Base-by-base conservation (phyloP, 192 early-diverging fungal species). In the Gamsiella multidivaricata region DNA sequence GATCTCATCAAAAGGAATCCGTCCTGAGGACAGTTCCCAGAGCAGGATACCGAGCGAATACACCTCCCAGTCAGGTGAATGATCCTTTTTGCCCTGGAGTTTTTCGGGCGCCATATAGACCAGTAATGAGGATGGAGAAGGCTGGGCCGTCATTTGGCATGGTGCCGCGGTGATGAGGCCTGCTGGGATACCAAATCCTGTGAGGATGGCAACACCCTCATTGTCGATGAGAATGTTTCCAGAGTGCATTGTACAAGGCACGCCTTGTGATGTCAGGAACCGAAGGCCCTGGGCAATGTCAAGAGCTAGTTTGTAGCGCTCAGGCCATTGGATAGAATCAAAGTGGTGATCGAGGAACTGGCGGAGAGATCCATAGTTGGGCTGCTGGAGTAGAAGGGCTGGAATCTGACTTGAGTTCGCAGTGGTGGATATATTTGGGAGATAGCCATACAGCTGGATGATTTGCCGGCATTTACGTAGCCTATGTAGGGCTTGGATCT, bases 321-420 rank as follows among this genome's bases (percentile, higher is more conserved):
- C 74, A 22, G 74, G 74, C 74, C 74, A 78, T 22, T 78, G 74
- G 49, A 78, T 62, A 3, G 65, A 64, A 11, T 78, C 74, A 51
- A 69, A 78, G 51, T 69, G 52, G 32, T 78, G 74, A 46, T 69
- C 65, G 46, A 78, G 65, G 61, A 78, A 78, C 45, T 78, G 74
- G 33, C 74, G 74, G 25, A 78, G 65, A 11, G 74, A 78, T 12
- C 74, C 74, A 20, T 66, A 60, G 46, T 29, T 54, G 29, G 74
- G 74, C 26, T 78, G 74, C 46, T 78, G 74, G 10, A 78, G 45
- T 1, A 78, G 54, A 2, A 78, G 61, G 7, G 74, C 74, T 25
- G 74, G 74, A n/a, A 67, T 50, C 12, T 78, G 74, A n/a, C n/a
- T n/a, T n/a, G n/a, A n/a, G 25, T 18, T 46, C 42, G 60, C 22